A percentile compares a stretch with the other conserved stretches of the same genome.
Evolutionary conservation across 768 basidiomycete genomes (phyloP).

Genomic region (Mrakia gelida): DNA sequence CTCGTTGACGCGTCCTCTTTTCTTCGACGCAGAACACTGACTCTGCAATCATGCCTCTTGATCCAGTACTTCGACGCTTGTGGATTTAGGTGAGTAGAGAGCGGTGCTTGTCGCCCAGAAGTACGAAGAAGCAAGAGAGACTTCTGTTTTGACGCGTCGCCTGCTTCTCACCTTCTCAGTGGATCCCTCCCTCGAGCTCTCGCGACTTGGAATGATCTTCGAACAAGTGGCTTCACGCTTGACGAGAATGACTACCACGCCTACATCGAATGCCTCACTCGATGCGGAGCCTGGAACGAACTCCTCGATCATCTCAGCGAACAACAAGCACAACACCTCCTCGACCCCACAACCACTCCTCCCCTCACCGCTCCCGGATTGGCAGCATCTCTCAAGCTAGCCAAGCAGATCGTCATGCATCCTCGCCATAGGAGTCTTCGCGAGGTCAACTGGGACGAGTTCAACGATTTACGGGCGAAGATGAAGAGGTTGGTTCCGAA

Average conservation of each 20-base stretch:
- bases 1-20: background rate
- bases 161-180: background rate
- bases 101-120: too few relatives aligned
- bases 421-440: too few relatives aligned
- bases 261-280: background rate
- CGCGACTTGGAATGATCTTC: background rate
- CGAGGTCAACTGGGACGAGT: too few relatives aligned
- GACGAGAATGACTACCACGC: background rate
- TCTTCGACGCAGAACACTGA: background rate
- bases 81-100: conserved; percentile 8
- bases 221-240: background rate
- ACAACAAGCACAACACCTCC: background rate
- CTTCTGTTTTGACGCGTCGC: background rate
- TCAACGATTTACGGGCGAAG: too few relatives aligned
- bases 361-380: background rate
- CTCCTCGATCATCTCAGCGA: background rate
- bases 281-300: background rate
- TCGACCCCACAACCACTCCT: background rate
- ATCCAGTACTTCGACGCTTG: conserved; percentile 6
- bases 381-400: background rate
- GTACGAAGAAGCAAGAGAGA: too few relatives aligned
- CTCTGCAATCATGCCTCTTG: background rate
- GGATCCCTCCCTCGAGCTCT: background rate
- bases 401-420: background rate
- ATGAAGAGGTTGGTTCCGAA: too few relatives aligned